phyloP scores from a whole-genome alignment of 306 rosid genomes.

The Vachellia pachyceras region DNA sequence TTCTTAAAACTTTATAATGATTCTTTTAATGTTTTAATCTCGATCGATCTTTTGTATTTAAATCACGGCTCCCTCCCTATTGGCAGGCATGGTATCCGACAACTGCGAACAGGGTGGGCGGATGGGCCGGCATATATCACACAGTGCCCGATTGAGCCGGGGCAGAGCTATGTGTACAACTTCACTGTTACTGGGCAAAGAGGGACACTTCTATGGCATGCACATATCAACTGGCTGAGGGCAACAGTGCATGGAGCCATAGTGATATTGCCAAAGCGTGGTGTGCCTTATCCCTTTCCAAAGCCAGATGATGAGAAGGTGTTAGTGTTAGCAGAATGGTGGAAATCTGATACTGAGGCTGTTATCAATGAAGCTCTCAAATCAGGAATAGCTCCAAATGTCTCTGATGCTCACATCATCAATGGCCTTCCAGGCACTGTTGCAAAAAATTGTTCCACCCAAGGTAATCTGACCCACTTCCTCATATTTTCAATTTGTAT shows the following conservation, averaged over 20 bases:
- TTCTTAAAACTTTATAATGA: too few species aligned
- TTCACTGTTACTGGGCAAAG: constrained; percentile 81
- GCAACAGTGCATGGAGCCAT: constrained; percentile 81
- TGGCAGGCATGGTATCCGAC: constrained; percentile 91
- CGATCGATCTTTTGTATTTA: too few species aligned
- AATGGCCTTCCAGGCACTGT: constrained; percentile 73
- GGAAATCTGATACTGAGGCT: constrained; percentile 86
- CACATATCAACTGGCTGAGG: constrained; percentile 82
- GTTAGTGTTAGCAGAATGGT: constrained; percentile 79
- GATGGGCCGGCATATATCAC: constrained; percentile 92
- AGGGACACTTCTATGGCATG: constrained; percentile 86
- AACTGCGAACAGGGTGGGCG: constrained; percentile 83
- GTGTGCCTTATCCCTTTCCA: constrained; percentile 82
- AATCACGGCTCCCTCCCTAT: neutral
- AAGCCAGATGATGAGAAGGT: constrained; percentile 66
- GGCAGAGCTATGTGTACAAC: constrained; percentile 66
- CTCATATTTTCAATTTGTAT: too few species aligned
- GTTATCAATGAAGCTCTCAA: constrained; percentile 73
- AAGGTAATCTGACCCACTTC: constrained; percentile 34
- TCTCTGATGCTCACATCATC: constrained; percentile 84
- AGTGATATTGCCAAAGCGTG: constrained; percentile 77
- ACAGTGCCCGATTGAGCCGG: constrained; percentile 81
- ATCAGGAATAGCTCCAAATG: constrained; percentile 77
- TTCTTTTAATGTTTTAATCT: too few species aligned
- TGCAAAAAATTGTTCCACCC: constrained; percentile 57